phyloP scores from a whole-genome alignment of 345 rosid genomes.

The Ceriops tagal region DNA sequence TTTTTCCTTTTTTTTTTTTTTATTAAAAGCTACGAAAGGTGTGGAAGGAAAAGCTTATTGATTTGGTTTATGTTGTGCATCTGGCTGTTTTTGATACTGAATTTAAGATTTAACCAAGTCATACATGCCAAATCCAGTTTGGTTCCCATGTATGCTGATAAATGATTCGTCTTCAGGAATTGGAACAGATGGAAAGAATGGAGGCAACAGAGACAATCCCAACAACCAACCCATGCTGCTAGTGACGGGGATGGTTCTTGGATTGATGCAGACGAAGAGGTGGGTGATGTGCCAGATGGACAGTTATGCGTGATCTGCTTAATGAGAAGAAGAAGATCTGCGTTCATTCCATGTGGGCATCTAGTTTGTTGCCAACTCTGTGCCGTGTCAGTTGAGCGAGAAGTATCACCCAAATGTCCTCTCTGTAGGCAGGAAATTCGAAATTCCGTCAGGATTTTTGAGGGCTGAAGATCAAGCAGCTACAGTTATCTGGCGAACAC shows the following conservation, averaged over 20 bases:
- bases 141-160: neutral
- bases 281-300: constrained; percentile 67
- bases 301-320: constrained; percentile 82
- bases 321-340: constrained; percentile 58
- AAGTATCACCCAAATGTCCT: constrained; percentile 64
- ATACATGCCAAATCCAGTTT: neutral
- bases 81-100: no score
- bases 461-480: constrained; percentile 3
- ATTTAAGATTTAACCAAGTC: no score
- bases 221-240: constrained; percentile 26
- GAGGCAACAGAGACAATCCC: constrained; percentile 45
- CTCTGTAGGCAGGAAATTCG: constrained; percentile 67
- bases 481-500: neutral
- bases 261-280: constrained; percentile 37
- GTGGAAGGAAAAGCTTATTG: no score
- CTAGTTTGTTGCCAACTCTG: constrained; percentile 83
- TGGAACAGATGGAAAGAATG: constrained; percentile 76
- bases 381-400: constrained; percentile 65
- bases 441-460: constrained; percentile 61
- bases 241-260: constrained; percentile 22
- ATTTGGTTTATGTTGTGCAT: no score
- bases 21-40: no score
- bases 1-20: no score
- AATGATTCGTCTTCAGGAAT: constrained; percentile 43
- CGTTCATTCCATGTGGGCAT: constrained; percentile 91